A percentile compares a stretch with the other conserved stretches of the same genome.
These are phyloP conservation scores for Suillus luteus DNA, from an alignment of 768 basidiomycete genomes.

Conservation along the genomic window DNA sequence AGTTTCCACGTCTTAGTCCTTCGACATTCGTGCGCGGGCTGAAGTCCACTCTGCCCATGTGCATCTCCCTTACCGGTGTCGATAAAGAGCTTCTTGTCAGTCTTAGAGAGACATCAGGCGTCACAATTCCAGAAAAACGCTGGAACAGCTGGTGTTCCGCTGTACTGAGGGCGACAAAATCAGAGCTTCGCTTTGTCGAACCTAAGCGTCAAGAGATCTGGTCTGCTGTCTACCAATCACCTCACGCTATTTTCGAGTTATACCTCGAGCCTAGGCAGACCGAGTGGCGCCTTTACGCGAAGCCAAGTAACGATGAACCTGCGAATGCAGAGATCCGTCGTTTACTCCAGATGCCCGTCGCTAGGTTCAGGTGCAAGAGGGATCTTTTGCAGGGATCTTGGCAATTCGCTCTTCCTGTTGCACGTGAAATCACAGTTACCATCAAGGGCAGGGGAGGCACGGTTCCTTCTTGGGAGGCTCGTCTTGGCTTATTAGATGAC, in stretches of 20 bases:
- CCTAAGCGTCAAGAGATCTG: slow-evolving; percentile 88
- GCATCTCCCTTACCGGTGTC: slow-evolving; percentile 58
- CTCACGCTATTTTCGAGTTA: slow-evolving; percentile 71
- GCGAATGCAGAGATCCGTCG: slow-evolving; percentile 81
- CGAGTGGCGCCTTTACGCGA: slow-evolving; percentile 86
- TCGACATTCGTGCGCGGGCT: slow-evolving; percentile 73
- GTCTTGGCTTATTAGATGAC: slow-evolving; percentile 69
- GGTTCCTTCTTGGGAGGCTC: slow-evolving; percentile 84
- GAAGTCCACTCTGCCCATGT: slow-evolving; percentile 87
- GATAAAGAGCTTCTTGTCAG: slow-evolving; percentile 52
- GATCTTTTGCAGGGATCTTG: slow-evolving; percentile 70
- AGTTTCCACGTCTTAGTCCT: slow-evolving; percentile 66
- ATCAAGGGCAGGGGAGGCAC: slow-evolving; percentile 61
- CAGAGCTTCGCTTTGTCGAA: slow-evolving; percentile 80
- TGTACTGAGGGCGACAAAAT: slow-evolving; percentile 56
- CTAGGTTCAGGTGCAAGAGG: slow-evolving; percentile 59
- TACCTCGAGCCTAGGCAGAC: slow-evolving; percentile 73
- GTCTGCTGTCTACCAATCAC: slow-evolving; percentile 77
- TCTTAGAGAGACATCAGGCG: slow-evolving; percentile 42
- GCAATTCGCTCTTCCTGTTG: slow-evolving; percentile 77
- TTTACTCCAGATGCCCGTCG: slow-evolving; percentile 74
- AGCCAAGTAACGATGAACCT: slow-evolving; percentile 64
- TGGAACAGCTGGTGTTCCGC: slow-evolving; percentile 75
- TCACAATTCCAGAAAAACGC: slow-evolving; percentile 50
- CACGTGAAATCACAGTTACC: slow-evolving; percentile 54